Base-by-base conservation (phyloP, 2,329 filamentous ascomycete genomes). In the Colletotrichum zoysiae region DNA sequence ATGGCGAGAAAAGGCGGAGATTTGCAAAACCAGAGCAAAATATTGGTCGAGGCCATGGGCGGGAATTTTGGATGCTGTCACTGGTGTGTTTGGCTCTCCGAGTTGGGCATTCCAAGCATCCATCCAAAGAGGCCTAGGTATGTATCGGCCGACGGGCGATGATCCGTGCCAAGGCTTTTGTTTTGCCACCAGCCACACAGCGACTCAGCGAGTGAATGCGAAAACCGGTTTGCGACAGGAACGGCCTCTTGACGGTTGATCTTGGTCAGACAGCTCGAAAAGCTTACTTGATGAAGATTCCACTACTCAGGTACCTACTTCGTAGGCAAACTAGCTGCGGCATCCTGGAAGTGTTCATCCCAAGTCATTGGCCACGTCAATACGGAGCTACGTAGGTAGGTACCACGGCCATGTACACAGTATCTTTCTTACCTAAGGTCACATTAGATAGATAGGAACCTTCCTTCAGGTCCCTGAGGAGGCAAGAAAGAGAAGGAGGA, bases 211-310 rank as follows among this genome's bases (percentile, higher is more conserved):
- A 48, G 56, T 44, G 59, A 40, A 23, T 50, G 33, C 18, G 50
- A 62, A 74, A 74, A 71, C 67, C 59, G 64, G 71, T 69, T 74
- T 73, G 60, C 60, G 63, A 66, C 71, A 74, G 73, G 64, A 71
- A 74, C 71, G 18, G 67, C 20, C 35, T 71, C n/a, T 71, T 40
- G 55, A 35, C 60, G 59, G 69, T 40, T 57, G 60, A 70, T 72
- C 70, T 65, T 71, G 65, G 70, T 70, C 66, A 65, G 65, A 59
- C 66, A 48, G 55, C 56, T 40, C 44, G 59, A 61, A 72, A 70
- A 26, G 60, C 63, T 62, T 70, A 58, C 61, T 46, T 35, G 23
- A 18, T 48, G 40, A 40, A 69, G 44, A 60, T 64, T 30, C 55
- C 59, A 65, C 70, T 50, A n/a, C n/a, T n/a, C n/a, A n/a, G n/a